Base-by-base conservation (phyloP, 225 moss, liverwort and hornwort species). In the Antitrichia curtipendula region DNA sequence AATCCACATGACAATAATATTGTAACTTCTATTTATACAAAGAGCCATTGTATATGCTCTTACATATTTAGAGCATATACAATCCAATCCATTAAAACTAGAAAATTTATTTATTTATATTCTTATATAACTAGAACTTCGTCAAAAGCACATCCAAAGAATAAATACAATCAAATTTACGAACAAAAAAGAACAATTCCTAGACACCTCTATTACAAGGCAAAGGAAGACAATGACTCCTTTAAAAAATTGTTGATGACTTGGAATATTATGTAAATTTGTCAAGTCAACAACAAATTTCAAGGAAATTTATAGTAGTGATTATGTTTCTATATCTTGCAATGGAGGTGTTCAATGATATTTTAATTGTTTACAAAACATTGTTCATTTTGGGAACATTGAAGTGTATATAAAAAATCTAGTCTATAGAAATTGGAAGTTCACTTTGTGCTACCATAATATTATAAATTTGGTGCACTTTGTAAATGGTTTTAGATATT, bases 1-100 rank as follows among this genome's bases (percentile, higher is more conserved):
- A 3, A 64, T 19, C 8, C 1, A 36, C 19, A 34, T 0, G 2
- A 0, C 10, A 34, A 34, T 36, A 19, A 19, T 36, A 34, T 0
- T 0, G 0, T 18, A 19, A 36, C 0, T 36, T 6, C 6, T 10
- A 6, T 36, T 36, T 64, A 36, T 36, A 19, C 6, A 36, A 6
- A 64, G 6, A 16, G 19, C 1, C 19, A 64, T 36, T 64, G 36
- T 34, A 19, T 6, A 64, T 19, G 6, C 6, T 21, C 11, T 66
- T n/a, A 38, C 20, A 65, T 11, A 65, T n/a, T 20, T n/a, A 65
- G 7, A n/a, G 4, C 12, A 38, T 22, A 12, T 22, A 68, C 4
- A 22, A 68, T 38, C 12, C 6, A 65, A 36, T 0, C 1, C n/a
- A n/a, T 21, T 20, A 66, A 43, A 27, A 24, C 1, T 8, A 5